Evolutionary conservation across 495 filamentous ascomycete genomes (phyloP).

Genomic region (Jackrogersella minutella): DNA sequence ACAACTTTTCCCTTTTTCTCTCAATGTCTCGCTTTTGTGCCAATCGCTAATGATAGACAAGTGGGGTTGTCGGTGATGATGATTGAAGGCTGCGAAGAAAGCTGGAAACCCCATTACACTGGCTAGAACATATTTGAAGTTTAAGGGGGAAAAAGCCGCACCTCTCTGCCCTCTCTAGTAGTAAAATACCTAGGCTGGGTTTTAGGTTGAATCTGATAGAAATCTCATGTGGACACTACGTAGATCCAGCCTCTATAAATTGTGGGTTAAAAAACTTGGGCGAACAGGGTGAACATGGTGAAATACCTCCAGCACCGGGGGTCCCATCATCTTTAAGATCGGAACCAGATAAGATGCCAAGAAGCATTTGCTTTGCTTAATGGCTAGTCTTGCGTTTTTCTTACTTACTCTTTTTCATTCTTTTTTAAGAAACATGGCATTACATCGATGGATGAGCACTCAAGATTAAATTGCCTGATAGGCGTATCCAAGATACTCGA

Average conservation of each 20-base stretch:
- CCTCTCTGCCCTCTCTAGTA: not conserved
- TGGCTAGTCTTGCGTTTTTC: conserved; percentile 13
- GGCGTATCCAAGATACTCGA: conserved; percentile 20
- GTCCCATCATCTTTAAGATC: conserved; percentile 37
- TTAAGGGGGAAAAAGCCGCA: conserved; percentile 28
- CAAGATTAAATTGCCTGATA: conserved; percentile 18
- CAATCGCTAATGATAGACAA: conserved; percentile 31
- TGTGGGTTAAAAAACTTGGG: no score
- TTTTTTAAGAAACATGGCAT: conserved; percentile 12
- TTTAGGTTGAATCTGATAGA: conserved; percentile 22
- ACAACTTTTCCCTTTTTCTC: conserved; percentile 24
- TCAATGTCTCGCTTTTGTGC: conserved; percentile 28
- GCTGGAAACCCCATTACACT: conserved; percentile 20
- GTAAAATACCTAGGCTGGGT: conserved; percentile 14
- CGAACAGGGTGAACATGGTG: no score
- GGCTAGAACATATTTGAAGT: conserved; percentile 19
- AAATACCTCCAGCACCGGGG: no score
- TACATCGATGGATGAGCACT: conserved; percentile 1
- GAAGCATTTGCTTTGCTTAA: conserved; percentile 14
- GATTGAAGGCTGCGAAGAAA: conserved; percentile 24
- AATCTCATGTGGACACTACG: conserved; percentile 34
- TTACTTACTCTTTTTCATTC: not conserved
- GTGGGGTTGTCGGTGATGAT: conserved; percentile 25
- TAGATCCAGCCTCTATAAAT: no score
- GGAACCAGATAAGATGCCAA: conserved; percentile 37